phyloP scores from a whole-genome alignment of 441 rosid species.

The Gossypium davidsonii region DNA sequence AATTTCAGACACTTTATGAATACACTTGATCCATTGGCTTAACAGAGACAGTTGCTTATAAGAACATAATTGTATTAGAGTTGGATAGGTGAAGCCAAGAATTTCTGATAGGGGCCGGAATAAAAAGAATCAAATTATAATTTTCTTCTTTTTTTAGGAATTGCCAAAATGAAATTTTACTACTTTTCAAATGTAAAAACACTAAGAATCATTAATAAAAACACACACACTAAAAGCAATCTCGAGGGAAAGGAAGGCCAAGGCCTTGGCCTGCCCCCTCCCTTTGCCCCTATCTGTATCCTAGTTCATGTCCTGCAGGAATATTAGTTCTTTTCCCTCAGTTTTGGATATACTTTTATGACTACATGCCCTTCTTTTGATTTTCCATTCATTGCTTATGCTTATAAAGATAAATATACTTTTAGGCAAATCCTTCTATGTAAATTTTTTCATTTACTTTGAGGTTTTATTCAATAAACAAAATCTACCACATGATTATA shows the following conservation, averaged over 20 bases:
- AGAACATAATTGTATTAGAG: not conserved
- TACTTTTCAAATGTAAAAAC: not conserved
- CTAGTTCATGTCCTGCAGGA: not conserved
- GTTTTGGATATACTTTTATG: slow-evolving; percentile 3
- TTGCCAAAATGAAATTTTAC: not conserved
- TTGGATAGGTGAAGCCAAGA: not conserved
- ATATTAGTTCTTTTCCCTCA: slow-evolving; percentile 5
- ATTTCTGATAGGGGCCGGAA: not conserved
- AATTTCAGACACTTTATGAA: not conserved
- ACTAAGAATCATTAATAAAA: not conserved
- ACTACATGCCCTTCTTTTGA: not conserved
- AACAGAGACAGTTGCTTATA: not conserved
- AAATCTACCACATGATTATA: not conserved
- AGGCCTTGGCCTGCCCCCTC: not conserved
- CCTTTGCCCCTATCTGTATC: not conserved
- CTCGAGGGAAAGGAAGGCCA: not conserved
- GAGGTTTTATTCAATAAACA: not conserved
- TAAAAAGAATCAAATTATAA: not conserved
- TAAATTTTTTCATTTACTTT: not conserved
- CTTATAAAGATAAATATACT: not conserved
- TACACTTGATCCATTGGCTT: not conserved
- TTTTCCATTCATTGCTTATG: not conserved
- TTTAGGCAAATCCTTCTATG: not conserved
- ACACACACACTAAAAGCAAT: not conserved
- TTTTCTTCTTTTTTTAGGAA: not conserved